Percentiles rank a stretch among this genome's conserved stretches.
phyloP scores from a whole-genome alignment of 345 rosid species.

The Arabis hirsuta region DNA sequence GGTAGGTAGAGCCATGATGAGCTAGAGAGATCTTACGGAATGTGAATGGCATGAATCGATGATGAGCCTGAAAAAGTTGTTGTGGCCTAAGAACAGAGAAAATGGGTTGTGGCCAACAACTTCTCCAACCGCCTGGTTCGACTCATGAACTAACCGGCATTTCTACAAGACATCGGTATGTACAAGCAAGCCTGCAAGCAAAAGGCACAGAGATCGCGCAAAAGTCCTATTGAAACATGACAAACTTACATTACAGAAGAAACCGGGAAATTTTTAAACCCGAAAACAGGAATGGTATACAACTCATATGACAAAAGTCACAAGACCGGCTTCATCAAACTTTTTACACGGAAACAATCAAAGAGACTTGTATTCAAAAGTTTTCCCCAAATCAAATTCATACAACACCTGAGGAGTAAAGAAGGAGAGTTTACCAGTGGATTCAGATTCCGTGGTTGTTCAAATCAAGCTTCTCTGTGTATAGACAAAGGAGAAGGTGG shows the following conservation, averaged over 20 bases:
- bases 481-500: slow-evolving; percentile 70
- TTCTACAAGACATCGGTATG: slow-evolving; percentile 2
- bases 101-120: neutral
- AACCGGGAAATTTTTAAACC: slow-evolving; percentile 1
- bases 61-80: too few species aligned
- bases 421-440: slow-evolving; percentile 6
- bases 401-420: neutral
- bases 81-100: too few species aligned
- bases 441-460: slow-evolving; percentile 11
- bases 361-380: slow-evolving; percentile 15
- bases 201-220: neutral
- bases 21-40: too few species aligned
- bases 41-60: too few species aligned
- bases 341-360: slow-evolving; percentile 8
- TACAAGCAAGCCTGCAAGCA: slow-evolving; percentile 17
- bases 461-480: slow-evolving; percentile 51
- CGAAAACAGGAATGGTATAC: slow-evolving; percentile 5
- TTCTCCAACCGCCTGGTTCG: neutral
- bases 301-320: neutral
- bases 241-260: slow-evolving; percentile 21
- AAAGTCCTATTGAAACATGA: neutral
- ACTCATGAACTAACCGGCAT: neutral
- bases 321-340: slow-evolving; percentile 19
- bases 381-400: slow-evolving; percentile 12
- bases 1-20: too few species aligned